Evolutionary conservation across 1,284 basidiomycete species (phyloP).

Genomic region (Ganoderma sinense): DNA sequence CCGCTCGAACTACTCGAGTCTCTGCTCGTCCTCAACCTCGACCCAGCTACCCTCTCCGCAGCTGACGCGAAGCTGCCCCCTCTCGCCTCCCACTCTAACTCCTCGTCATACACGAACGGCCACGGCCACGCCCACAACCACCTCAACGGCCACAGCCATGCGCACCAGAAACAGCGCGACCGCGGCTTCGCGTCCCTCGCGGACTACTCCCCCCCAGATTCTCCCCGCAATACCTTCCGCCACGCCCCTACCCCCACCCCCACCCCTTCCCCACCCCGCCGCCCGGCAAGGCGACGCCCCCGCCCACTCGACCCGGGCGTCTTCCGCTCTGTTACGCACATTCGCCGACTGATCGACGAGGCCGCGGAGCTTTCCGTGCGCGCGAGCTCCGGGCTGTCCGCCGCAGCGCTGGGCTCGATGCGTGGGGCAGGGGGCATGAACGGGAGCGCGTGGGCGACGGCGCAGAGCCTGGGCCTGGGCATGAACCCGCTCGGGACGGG

Average conservation of each 20-base stretch:
- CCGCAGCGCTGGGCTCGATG: constrained; percentile 72
- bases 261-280: constrained; percentile 57
- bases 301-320: constrained; percentile 87
- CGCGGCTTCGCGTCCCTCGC: constrained; percentile 50
- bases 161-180: constrained; percentile 42
- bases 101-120: constrained; percentile 39
- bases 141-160: constrained; percentile 43
- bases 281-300: constrained; percentile 72
- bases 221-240: constrained; percentile 52
- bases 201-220: constrained; percentile 63
- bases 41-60: constrained; percentile 66
- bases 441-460: constrained; percentile 61
- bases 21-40: constrained; percentile 76
- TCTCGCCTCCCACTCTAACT: constrained; percentile 36
- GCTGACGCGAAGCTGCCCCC: constrained; percentile 51
- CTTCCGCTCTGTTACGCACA: constrained; percentile 74
- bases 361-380: constrained; percentile 84
- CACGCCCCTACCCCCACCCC: constrained; percentile 46
- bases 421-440: constrained; percentile 46
- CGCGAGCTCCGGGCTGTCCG: constrained; percentile 79
- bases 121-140: constrained; percentile 39
- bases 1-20: constrained; percentile 83
- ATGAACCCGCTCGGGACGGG: constrained; percentile 58
- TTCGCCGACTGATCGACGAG: constrained; percentile 83
- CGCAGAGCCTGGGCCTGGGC: constrained; percentile 66